Evolutionary conservation across 495 filamentous ascomycete species (phyloP).

Genomic region (Astrothelium subdiscretum): DNA sequence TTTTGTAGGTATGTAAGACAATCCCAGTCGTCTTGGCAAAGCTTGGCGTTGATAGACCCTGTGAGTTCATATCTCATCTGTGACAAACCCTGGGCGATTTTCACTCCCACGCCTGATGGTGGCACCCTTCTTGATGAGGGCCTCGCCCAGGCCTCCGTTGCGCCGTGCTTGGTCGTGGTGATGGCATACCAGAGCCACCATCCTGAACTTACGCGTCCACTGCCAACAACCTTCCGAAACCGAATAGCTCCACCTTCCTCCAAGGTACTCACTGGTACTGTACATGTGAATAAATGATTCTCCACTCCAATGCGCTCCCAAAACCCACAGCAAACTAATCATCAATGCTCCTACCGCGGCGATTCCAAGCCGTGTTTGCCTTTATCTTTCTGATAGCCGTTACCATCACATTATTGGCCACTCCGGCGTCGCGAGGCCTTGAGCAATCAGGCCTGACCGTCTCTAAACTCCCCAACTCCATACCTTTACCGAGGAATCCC

Average conservation of each 20-base stretch:
- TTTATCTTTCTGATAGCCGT: not conserved
- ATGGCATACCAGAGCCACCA: not conserved
- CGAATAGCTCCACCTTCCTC: not conserved
- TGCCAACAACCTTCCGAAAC: not conserved
- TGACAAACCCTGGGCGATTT: not conserved
- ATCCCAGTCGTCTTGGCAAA: too few relatives aligned
- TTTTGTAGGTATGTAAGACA: too few relatives aligned
- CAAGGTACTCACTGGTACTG: not conserved
- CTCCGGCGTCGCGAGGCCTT: not conserved
- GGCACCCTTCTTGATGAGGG: not conserved
- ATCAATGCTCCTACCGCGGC: not conserved
- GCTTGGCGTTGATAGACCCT: not conserved
- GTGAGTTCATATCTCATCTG: not conserved
- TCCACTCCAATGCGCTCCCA: not conserved
- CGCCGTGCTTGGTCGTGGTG: not conserved
- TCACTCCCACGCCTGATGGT: not conserved
- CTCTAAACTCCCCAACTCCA: constrained; percentile 35
- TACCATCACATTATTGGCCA: not conserved
- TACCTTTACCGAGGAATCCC: constrained; percentile 17
- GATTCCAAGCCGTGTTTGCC: not conserved
- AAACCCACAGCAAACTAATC: not conserved
- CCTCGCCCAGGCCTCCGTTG: not conserved
- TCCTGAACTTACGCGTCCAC: not conserved
- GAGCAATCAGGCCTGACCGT: not conserved
- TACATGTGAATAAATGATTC: not conserved